Conservation (phyloP, 2,329 filamentous ascomycete genomes). For the Septoria petroselini region DNA sequence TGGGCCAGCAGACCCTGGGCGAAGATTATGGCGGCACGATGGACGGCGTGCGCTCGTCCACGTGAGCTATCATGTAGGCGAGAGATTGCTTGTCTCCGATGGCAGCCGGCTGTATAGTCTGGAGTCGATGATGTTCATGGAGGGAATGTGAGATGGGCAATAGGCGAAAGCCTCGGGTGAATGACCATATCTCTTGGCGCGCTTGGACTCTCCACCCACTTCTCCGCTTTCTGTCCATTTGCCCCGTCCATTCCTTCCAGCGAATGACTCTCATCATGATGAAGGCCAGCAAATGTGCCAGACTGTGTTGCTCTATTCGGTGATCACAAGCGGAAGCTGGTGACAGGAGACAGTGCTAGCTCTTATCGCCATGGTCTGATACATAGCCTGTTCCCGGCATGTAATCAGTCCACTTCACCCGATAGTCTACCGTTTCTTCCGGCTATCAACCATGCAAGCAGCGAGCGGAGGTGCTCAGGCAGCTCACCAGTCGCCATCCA, state of each 20-base stretch:
- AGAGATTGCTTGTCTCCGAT: too few relatives aligned
- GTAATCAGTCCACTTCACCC: not conserved
- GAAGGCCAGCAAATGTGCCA: too few relatives aligned
- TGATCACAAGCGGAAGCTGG: too few relatives aligned
- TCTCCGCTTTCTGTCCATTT: not conserved
- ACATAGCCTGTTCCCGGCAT: not conserved
- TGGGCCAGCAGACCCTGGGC: slow-evolving; percentile 29
- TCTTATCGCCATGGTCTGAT: not conserved
- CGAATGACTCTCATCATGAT: too few relatives aligned
- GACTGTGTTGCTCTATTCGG: too few relatives aligned
- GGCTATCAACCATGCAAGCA: slow-evolving; percentile 1
- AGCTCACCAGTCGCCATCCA: slow-evolving; percentile 12
- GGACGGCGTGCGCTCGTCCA: slow-evolving; percentile 29
- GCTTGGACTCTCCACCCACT: slow-evolving; percentile 1
- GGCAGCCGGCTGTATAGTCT: too few relatives aligned
- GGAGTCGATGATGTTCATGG: too few relatives aligned
- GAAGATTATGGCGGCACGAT: slow-evolving; percentile 34
- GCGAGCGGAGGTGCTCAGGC: not conserved
- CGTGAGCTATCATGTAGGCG: not conserved
- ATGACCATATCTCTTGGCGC: too few relatives aligned
- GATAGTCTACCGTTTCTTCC: not conserved
- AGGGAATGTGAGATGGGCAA: too few relatives aligned
- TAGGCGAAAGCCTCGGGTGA: too few relatives aligned
- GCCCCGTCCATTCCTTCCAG: too few relatives aligned
- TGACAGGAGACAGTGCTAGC: too few relatives aligned